Base-by-base conservation (phyloP, 2,329 filamentous ascomycete species). In the Thelonectria discophora region DNA sequence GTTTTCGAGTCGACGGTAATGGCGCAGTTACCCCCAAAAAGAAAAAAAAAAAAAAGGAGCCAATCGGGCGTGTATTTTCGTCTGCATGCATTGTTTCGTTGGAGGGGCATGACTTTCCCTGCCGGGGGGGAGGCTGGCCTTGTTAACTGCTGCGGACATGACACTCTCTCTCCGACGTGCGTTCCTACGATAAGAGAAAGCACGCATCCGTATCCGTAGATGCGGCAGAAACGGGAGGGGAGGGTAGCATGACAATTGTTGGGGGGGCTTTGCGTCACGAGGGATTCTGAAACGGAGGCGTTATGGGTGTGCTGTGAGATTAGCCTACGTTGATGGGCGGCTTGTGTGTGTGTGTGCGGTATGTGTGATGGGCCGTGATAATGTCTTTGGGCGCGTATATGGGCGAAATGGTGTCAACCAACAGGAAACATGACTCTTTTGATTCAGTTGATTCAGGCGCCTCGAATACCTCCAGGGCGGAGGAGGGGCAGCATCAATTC, bases 91-190 rank as follows among this genome's bases (percentile, higher is more conserved):
- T 54, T 40, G 47, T 17, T 51, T 46, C n/a, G 32, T 34, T 34
- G 32, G 32, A 34, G 32, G 13, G 32, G 32, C n/a, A 62, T 58
- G 59, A 58, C 59, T 62, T 62, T 53, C 59, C 58, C 48, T n/a
- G 42, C 17, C 5, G n/a, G 3, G 37, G 37, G 37, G 37, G 37
- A 9, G 37, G n/a, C 5, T 4, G 37, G 37, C 5, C 5, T 3
- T 13, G 37, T 42, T 48, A 53, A 17, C 24, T 15, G 30, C 24
- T 48, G 56, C 56, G 24, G 39, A 45, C 51, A 45, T 60, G 57
- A 39, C 57, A 45, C 17, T 18, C 54, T 30, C 21, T 54, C 7
- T 34, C 6, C 20, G 52, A 7, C n/a, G 12, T 27, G 3, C 12
- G 51, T 20, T 39, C 39, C 49, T n/a, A 42, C 49, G 42, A 49